Evolutionary conservation across 1,284 basidiomycete genomes (phyloP).

Genomic region (Dichomitus squalens): DNA sequence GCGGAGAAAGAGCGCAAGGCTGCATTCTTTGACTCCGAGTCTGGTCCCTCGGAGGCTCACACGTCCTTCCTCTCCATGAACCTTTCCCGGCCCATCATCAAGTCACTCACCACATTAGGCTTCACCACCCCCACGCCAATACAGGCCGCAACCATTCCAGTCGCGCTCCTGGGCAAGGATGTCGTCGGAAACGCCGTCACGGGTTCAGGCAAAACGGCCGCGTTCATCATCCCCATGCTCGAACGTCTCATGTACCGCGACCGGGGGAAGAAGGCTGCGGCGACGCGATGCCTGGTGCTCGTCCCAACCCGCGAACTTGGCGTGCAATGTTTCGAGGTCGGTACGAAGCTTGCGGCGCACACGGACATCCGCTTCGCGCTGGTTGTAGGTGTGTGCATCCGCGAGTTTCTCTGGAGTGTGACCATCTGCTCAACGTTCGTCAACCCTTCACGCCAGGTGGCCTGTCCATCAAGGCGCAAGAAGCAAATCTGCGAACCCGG

Average conservation of each 20-base stretch:
- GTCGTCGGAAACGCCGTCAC: conserved; percentile 95
- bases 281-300: conserved; percentile 92
- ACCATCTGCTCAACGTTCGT: conserved; percentile 5
- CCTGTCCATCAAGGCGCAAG: conserved; percentile 90
- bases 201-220: conserved; percentile 96
- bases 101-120: conserved; percentile 81
- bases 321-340: conserved; percentile 93
- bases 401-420: neutral
- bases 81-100: conserved; percentile 87
- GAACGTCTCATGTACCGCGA: conserved; percentile 91
- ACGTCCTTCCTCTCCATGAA: conserved; percentile 85
- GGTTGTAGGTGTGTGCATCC: conserved; percentile 69
- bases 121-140: conserved; percentile 94
- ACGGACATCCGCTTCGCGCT: conserved; percentile 90
- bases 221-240: conserved; percentile 93
- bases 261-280: conserved; percentile 80
- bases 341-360: conserved; percentile 81
- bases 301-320: conserved; percentile 95
- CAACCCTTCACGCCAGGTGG: conserved; percentile 60
- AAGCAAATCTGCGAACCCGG: conserved; percentile 79
- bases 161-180: conserved; percentile 92
- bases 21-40: conserved; percentile 80
- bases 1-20: conserved; percentile 79
- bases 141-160: conserved; percentile 90
- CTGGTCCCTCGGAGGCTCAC: conserved; percentile 46